These are phyloP conservation scores for Kluyveromyces marxianus DNA, from an alignment of 1,139 yeast species.

Conservation along the genomic window DNA sequence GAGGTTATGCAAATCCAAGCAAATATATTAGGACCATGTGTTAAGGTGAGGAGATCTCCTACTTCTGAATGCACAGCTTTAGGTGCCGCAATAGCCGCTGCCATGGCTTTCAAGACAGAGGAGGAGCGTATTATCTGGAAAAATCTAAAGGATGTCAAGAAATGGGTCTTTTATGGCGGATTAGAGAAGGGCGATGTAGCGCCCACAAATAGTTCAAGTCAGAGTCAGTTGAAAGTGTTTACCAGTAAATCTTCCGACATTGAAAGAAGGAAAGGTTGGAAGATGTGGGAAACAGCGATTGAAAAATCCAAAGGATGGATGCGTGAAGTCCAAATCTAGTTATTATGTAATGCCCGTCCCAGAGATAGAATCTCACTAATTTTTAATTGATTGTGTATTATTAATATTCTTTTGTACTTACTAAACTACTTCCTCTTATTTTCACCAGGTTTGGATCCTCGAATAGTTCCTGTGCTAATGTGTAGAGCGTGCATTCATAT, in stretches of 20 bases:
- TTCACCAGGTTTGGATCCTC: too few relatives aligned
- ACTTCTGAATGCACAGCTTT: constrained; percentile 90
- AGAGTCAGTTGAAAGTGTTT: constrained; percentile 33
- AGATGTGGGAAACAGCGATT: constrained; percentile 76
- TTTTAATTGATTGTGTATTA: neutral
- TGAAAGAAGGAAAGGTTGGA: constrained; percentile 60
- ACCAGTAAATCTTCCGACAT: constrained; percentile 51
- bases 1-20: constrained; percentile 94
- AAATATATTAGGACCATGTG: constrained; percentile 81
- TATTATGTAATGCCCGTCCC: too few relatives aligned
- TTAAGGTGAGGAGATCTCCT: constrained; percentile 71
- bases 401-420: neutral
- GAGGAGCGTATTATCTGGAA: constrained; percentile 66
- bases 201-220: constrained; percentile 7
- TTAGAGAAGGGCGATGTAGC: constrained; percentile 25
- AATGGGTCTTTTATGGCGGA: constrained; percentile 28
- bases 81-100: constrained; percentile 96
- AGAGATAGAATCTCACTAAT: too few relatives aligned
- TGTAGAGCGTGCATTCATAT: too few relatives aligned
- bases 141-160: constrained; percentile 56
- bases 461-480: too few relatives aligned
- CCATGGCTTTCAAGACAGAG: constrained; percentile 51
- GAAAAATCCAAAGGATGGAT: constrained; percentile 77
- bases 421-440: too few relatives aligned
- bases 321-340: constrained; percentile 11